phyloP scores from a whole-genome alignment of 495 filamentous ascomycete genomes.

The Hypoxylon intermedium region DNA sequence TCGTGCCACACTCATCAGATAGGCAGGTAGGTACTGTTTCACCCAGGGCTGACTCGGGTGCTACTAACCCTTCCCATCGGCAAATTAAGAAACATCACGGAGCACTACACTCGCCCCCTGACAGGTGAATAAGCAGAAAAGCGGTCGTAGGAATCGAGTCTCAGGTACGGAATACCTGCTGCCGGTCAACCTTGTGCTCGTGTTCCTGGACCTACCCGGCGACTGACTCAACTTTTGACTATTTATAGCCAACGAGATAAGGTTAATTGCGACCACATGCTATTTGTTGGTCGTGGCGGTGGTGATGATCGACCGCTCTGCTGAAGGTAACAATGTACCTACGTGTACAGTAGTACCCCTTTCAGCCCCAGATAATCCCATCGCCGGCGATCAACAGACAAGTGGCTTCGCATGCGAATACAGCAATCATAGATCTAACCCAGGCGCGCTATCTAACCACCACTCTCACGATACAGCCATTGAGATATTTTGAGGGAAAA shows the following conservation, averaged over 20 bases:
- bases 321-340: neutral
- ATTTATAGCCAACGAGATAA: constrained; percentile 11
- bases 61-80: neutral
- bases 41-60: neutral
- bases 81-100: too few species aligned
- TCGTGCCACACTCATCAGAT: constrained; percentile 6
- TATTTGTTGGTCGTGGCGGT: neutral
- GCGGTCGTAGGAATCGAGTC: too few species aligned
- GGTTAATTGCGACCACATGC: neutral
- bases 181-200: neutral
- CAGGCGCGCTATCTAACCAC: constrained; percentile 3
- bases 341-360: constrained; percentile 2
- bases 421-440: constrained; percentile 18
- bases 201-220: constrained; percentile 20
- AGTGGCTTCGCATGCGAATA: constrained; percentile 11
- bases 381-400: constrained; percentile 22
- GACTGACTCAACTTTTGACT: neutral
- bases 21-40: neutral
- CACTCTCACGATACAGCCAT: neutral
- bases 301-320: constrained; percentile 5
- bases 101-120: too few species aligned
- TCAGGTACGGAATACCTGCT: constrained; percentile 1
- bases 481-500: neutral
- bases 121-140: too few species aligned
- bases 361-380: constrained; percentile 13